Percentiles rank a stretch among this genome's conserved stretches.
These are phyloP conservation scores for Colletotrichum chrysophilum DNA, from an alignment of 2,329 filamentous ascomycete species.

Conservation along the genomic window DNA sequence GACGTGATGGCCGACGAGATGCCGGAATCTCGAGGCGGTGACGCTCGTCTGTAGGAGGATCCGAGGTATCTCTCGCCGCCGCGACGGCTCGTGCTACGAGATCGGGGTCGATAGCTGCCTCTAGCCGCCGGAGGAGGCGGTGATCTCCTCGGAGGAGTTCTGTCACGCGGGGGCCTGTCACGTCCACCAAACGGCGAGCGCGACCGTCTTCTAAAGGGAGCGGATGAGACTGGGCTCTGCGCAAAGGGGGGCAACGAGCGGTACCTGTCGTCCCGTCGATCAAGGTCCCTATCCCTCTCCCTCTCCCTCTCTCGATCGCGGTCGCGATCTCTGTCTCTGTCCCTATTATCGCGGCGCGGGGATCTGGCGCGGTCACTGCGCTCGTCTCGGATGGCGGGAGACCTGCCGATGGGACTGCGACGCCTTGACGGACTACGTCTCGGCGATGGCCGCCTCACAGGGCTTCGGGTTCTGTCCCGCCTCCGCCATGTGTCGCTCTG, in stretches of 20 bases:
- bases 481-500: conserved; percentile 23
- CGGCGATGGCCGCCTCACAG: conserved; percentile 32
- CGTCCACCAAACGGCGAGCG: conserved; percentile 57
- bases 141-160: conserved; percentile 42
- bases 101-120: conserved; percentile 57
- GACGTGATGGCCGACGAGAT: conserved; percentile 57
- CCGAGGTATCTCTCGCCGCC: conserved; percentile 42
- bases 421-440: conserved; percentile 43
- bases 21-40: conserved; percentile 53
- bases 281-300: conserved; percentile 32
- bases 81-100: conserved; percentile 55
- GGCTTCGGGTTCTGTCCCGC: conserved; percentile 32
- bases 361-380: conserved; percentile 39
- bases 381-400: conserved; percentile 38
- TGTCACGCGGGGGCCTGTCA: conserved; percentile 45
- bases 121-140: conserved; percentile 43
- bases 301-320: conserved; percentile 29
- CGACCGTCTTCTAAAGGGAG: conserved; percentile 51
- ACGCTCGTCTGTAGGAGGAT: conserved; percentile 49
- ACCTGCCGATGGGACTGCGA: conserved; percentile 25
- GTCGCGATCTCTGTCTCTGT: conserved; percentile 37
- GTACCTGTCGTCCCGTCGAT: conserved; percentile 48
- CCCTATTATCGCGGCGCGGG: conserved; percentile 24
- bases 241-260: conserved; percentile 23
- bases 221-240: neutral